phyloP scores from a whole-genome alignment of 257 asterid species.

The Plantago ovata region DNA sequence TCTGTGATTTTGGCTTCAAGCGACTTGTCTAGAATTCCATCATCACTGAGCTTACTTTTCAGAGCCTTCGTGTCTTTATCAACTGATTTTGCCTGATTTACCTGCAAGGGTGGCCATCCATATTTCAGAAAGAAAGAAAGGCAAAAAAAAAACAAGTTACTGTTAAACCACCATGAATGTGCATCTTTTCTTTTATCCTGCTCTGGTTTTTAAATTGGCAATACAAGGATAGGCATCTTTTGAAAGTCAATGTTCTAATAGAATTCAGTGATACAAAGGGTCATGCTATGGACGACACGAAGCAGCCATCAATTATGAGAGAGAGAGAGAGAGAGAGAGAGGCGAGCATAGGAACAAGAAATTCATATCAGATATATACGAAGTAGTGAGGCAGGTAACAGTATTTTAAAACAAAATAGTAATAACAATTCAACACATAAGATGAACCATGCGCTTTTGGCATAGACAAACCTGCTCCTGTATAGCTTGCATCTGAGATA shows the following conservation, averaged over 20 bases:
- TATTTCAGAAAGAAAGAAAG: too few relatives aligned
- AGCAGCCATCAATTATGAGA: neutral
- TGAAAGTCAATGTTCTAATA: conserved; percentile 13
- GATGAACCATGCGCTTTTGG: conserved; percentile 15
- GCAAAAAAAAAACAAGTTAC: conserved; percentile 1
- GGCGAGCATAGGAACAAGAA: neutral
- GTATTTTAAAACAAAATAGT: conserved; percentile 2
- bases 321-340: conserved; percentile 9
- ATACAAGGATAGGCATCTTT: conserved; percentile 3
- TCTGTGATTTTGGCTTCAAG: conserved; percentile 65
- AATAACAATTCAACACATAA: conserved; percentile 10
- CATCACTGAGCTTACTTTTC: conserved; percentile 60
- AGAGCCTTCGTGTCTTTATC: conserved; percentile 78
- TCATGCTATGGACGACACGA: neutral
- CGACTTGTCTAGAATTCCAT: conserved; percentile 57
- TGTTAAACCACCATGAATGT: too few relatives aligned
- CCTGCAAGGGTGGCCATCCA: conserved; percentile 37
- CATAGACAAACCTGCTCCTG: conserved; percentile 73
- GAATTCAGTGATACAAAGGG: neutral
- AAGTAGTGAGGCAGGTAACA: neutral
- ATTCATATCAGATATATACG: neutral
- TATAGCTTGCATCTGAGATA: conserved; percentile 60
- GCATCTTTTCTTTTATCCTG: too few relatives aligned
- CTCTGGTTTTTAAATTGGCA: too few relatives aligned
- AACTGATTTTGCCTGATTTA: conserved; percentile 56